phyloP scores from a whole-genome alignment of 192 early-diverging fungal genomes.

The Gonapodya sp. region DNA sequence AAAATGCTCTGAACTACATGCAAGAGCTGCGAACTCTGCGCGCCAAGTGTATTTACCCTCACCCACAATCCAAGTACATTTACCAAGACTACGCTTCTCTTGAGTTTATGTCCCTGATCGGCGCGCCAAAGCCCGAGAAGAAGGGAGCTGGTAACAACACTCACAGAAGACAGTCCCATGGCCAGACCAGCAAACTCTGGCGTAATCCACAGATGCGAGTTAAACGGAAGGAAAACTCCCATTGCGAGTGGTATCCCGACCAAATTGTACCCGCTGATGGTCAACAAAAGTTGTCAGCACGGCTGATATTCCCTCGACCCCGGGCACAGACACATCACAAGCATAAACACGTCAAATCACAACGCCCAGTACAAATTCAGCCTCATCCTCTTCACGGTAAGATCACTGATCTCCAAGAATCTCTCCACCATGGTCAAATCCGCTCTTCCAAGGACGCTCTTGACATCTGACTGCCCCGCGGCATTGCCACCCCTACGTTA shows the following conservation, averaged over 20 bases:
- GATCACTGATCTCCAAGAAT: not conserved
- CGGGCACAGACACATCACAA: too few species aligned
- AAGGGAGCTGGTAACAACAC: slow-evolving; percentile 74
- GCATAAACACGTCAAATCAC: too few species aligned
- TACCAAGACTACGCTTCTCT: too few species aligned
- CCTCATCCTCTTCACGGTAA: not conserved
- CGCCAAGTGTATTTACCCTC: too few species aligned
- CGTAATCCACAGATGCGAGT: not conserved
- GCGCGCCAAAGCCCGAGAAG: slow-evolving; percentile 36
- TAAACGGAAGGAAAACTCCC: slow-evolving; percentile 58
- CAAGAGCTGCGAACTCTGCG: too few species aligned
- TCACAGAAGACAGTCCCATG: slow-evolving; percentile 80
- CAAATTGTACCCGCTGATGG: slow-evolving; percentile 62
- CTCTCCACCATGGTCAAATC: not conserved
- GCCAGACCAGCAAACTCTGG: slow-evolving; percentile 65
- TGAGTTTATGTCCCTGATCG: too few species aligned
- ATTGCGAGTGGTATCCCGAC: slow-evolving; percentile 85
- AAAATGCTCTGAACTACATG: too few species aligned
- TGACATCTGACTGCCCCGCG: slow-evolving; percentile 51
- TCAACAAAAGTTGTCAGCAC: not conserved
- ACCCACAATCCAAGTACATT: too few species aligned
- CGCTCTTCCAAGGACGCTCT: not conserved
- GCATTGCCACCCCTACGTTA: slow-evolving; percentile 84
- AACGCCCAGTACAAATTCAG: not conserved
- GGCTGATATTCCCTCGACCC: too few species aligned